Evolutionary conservation across 176 grass and related monocot species (phyloP).

Genomic region (Bromus sterilis): DNA sequence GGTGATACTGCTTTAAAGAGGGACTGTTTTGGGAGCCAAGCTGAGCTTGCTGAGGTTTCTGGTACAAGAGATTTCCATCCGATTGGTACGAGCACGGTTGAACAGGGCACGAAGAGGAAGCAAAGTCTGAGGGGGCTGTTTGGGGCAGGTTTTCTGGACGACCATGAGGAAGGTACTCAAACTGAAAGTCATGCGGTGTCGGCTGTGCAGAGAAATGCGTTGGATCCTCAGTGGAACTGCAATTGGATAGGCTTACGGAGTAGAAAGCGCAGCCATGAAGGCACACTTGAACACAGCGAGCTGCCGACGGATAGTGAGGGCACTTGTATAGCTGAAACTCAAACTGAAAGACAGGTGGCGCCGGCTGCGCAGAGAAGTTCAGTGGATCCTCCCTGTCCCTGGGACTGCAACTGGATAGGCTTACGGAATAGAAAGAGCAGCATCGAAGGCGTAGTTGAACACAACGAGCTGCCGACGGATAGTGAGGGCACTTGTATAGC

Average conservation of each 20-base stretch:
- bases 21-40: neutral
- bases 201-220: neutral
- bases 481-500: neutral
- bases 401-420: neutral
- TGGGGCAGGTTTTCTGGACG: constrained; percentile 24
- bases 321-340: neutral
- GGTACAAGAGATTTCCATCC: neutral
- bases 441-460: neutral
- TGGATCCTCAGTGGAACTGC: neutral
- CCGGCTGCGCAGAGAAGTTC: neutral
- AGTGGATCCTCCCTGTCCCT: neutral
- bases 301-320: neutral
- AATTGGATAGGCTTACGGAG: neutral
- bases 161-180: neutral
- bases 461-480: neutral
- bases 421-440: neutral
- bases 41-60: neutral
- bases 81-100: neutral
- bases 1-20: neutral
- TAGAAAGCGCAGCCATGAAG: neutral
- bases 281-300: neutral
- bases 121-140: constrained; percentile 30
- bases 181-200: neutral
- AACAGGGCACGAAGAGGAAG: constrained; percentile 34
- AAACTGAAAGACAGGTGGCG: neutral